Conservation (phyloP, 2,329 filamentous ascomycete genomes). For the Echinosphaeria canescens region DNA sequence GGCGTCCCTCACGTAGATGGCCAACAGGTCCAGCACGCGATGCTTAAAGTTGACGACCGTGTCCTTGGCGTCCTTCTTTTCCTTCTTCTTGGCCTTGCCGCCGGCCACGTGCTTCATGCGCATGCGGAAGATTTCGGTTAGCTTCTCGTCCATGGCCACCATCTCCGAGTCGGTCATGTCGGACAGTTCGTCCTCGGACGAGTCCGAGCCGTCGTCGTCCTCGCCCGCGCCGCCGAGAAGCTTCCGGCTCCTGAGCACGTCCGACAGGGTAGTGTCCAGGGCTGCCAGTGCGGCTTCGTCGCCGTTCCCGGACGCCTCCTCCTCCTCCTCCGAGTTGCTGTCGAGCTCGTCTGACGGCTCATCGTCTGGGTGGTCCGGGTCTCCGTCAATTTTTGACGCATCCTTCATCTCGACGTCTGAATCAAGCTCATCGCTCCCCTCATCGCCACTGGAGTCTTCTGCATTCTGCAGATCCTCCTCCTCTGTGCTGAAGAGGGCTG, state of each 20-base stretch:
- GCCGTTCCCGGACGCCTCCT: constrained; percentile 21
- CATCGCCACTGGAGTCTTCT: constrained; percentile 18
- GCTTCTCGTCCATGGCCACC: constrained; percentile 67
- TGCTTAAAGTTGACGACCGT: constrained; percentile 90
- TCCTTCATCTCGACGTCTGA: constrained; percentile 25
- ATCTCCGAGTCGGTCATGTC: constrained; percentile 96
- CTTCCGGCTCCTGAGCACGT: constrained; percentile 52
- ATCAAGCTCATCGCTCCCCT: constrained; percentile 15
- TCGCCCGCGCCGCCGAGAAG: constrained; percentile 37
- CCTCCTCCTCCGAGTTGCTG: constrained; percentile 16
- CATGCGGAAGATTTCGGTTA: constrained; percentile 70
- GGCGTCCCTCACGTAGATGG: constrained; percentile 68
- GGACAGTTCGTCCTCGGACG: constrained; percentile 66
- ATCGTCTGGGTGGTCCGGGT: constrained; percentile 15
- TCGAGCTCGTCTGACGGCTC: constrained; percentile 17
- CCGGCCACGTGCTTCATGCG: constrained; percentile 37
- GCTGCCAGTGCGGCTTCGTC: constrained; percentile 20
- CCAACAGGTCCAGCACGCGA: constrained; percentile 70
- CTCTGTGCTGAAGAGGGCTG: constrained; percentile 59
- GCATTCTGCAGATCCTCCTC: constrained; percentile 34
- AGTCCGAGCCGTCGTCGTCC: constrained; percentile 29
- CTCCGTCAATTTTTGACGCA: constrained; percentile 20
- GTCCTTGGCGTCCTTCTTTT: constrained; percentile 72
- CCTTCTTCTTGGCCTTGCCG: constrained; percentile 67
- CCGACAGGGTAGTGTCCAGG: constrained; percentile 55